A percentile compares a stretch with the other conserved stretches of the same genome.
These are phyloP conservation scores for Apophysomyces trapeziformis DNA, from an alignment of 371 early-diverging fungal species.

Conservation along the genomic window DNA sequence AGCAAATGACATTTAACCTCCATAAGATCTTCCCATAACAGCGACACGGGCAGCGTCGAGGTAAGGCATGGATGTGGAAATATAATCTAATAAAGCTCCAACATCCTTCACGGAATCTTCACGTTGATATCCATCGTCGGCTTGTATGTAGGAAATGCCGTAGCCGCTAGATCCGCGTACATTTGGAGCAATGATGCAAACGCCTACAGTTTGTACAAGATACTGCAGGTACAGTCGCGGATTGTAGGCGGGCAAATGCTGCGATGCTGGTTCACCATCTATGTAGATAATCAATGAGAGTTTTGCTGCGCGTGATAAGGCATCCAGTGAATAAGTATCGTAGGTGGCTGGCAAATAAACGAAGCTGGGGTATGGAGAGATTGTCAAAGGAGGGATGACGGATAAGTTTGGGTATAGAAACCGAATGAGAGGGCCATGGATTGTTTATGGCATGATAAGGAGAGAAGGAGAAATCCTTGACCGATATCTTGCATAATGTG, in stretches of 20 bases:
- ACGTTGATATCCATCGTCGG: conserved; percentile 26
- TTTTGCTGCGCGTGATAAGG: conserved; percentile 6
- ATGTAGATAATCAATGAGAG: conserved; percentile 27
- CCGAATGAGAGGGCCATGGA: neutral
- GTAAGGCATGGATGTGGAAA: conserved; percentile 13
- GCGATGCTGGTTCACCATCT: conserved; percentile 31
- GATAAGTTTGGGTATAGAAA: neutral
- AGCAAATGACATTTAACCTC: neutral
- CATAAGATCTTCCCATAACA: conserved; percentile 24
- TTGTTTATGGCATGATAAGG: neutral
- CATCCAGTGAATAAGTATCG: neutral
- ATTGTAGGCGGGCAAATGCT: conserved; percentile 20
- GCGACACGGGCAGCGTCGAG: conserved; percentile 15
- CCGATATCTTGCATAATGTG: conserved; percentile 2
- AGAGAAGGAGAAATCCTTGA: neutral
- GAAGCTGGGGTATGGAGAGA: conserved; percentile 26
- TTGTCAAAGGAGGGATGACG: neutral
- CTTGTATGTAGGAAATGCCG: conserved; percentile 20
- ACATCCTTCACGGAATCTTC: conserved; percentile 31
- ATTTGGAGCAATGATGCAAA: conserved; percentile 27
- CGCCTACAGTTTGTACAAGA: conserved; percentile 21
- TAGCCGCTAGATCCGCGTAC: conserved; percentile 30
- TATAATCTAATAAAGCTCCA: conserved; percentile 24
- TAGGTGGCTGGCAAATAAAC: conserved; percentile 16
- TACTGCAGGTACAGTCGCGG: conserved; percentile 28